phyloP scores from a whole-genome alignment of 2,329 filamentous ascomycete genomes.

The Exophiala spinifera region DNA sequence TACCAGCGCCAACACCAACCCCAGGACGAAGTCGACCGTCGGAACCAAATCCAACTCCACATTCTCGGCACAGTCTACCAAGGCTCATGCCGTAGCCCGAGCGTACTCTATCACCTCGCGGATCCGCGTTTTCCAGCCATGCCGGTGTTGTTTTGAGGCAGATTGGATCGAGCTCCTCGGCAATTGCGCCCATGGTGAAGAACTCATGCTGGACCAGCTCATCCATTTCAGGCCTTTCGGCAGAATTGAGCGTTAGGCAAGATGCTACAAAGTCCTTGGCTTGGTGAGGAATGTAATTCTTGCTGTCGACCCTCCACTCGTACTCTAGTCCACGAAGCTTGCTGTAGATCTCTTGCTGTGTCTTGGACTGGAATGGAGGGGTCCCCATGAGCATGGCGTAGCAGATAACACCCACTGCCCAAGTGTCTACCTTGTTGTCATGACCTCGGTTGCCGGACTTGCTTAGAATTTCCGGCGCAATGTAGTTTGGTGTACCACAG shows the following conservation, averaged over 20 bases:
- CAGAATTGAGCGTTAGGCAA: constrained; percentile 47
- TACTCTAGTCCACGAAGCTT: constrained; percentile 49
- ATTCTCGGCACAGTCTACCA: constrained; percentile 44
- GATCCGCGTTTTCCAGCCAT: constrained; percentile 45
- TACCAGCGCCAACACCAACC: constrained; percentile 45
- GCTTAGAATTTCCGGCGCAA: constrained; percentile 92
- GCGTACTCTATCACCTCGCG: constrained; percentile 45
- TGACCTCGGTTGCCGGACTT: constrained; percentile 77
- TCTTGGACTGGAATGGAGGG: constrained; percentile 85
- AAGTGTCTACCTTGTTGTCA: constrained; percentile 96
- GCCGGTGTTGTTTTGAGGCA: constrained; percentile 40
- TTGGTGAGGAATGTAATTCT: constrained; percentile 49
- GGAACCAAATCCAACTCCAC: constrained; percentile 44
- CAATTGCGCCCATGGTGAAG: constrained; percentile 51
- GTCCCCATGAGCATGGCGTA: constrained; percentile 93
- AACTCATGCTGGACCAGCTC: constrained; percentile 50
- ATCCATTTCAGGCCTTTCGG: constrained; percentile 49
- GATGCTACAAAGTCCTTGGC: constrained; percentile 48
- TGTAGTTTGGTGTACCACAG: constrained; percentile 97
- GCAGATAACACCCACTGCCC: constrained; percentile 97
- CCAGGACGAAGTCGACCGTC: constrained; percentile 42
- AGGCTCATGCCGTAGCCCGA: constrained; percentile 45
- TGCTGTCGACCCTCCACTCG: constrained; percentile 47
- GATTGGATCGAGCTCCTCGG: constrained; percentile 40
- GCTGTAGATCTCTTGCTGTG: constrained; percentile 51